These are phyloP conservation scores for Drechslerella coelobrocha DNA, from an alignment of 2,329 filamentous ascomycete species.

Conservation along the genomic window DNA sequence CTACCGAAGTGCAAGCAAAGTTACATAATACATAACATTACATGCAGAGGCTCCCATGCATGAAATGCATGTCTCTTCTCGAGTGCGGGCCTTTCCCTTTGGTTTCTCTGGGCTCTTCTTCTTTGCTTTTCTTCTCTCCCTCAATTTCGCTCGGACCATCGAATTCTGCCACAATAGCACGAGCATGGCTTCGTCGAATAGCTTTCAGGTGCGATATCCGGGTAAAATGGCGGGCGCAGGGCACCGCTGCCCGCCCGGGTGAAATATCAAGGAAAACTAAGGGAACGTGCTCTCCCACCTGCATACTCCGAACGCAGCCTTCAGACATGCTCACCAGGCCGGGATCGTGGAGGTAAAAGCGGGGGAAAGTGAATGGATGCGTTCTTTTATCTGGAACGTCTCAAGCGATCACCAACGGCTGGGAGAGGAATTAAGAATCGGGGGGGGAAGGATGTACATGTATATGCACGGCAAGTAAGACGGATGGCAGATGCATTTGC, in stretches of 20 bases:
- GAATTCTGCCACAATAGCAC: slow-evolving; percentile 11
- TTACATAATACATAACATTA: neutral
- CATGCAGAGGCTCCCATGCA: neutral
- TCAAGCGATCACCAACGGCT: neutral
- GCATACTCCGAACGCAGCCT: slow-evolving; percentile 44
- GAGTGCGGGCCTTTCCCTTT: neutral
- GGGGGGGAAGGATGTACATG: too few relatives aligned
- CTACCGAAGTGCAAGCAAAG: neutral
- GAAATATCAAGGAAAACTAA: slow-evolving; percentile 29
- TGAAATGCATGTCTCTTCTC: neutral
- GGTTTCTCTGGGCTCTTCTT: neutral
- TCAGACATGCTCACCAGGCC: slow-evolving; percentile 22
- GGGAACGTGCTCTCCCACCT: slow-evolving; percentile 48
- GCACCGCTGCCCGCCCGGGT: slow-evolving; percentile 33
- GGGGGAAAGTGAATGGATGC: slow-evolving; percentile 16
- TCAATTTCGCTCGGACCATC: slow-evolving; percentile 7
- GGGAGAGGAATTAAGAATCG: too few relatives aligned
- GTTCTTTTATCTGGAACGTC: slow-evolving; percentile 25
- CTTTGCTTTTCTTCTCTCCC: slow-evolving; percentile 1
- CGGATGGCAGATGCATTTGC: too few relatives aligned
- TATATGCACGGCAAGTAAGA: neutral
- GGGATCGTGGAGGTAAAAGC: slow-evolving; percentile 47
- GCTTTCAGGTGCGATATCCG: slow-evolving; percentile 7
- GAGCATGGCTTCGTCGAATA: slow-evolving; percentile 23
- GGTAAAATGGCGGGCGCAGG: slow-evolving; percentile 24